phyloP scores from a whole-genome alignment of 2,329 filamentous ascomycete species.

The Xenoacremonium recifei region DNA sequence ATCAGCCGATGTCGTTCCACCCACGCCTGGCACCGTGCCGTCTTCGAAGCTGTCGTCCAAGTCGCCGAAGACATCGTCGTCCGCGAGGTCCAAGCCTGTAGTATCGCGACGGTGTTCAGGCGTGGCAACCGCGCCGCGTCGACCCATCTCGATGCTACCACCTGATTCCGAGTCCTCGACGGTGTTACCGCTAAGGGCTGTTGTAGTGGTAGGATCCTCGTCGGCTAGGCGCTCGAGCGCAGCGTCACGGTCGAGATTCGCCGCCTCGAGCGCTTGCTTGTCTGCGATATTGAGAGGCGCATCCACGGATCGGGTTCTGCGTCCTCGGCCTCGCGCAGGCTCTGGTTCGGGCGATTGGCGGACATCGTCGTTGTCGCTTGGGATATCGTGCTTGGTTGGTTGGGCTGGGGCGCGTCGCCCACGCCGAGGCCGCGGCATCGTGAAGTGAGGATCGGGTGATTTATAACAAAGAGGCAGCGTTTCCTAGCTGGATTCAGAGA shows the following conservation, averaged over 20 bases:
- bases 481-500: too few species aligned
- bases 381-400: constrained; percentile 17
- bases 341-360: constrained; percentile 15
- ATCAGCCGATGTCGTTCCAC: constrained; percentile 38
- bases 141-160: constrained; percentile 37
- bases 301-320: constrained; percentile 23
- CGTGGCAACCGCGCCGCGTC: constrained; percentile 33
- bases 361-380: constrained; percentile 13
- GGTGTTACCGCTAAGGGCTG: constrained; percentile 24
- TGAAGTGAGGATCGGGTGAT: not conserved
- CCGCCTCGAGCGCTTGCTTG: constrained; percentile 23
- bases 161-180: constrained; percentile 28
- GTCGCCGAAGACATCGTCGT: constrained; percentile 47
- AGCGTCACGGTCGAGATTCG: constrained; percentile 32
- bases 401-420: constrained; percentile 25
- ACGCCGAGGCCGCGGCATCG: constrained; percentile 31
- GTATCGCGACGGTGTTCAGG: constrained; percentile 38
- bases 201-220: constrained; percentile 32
- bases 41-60: constrained; percentile 43
- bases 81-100: constrained; percentile 48
- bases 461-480: too few species aligned
- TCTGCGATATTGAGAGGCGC: constrained; percentile 20
- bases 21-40: constrained; percentile 32
- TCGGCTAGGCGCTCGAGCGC: constrained; percentile 35
- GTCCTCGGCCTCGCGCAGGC: constrained; percentile 19